These are phyloP conservation scores for Trypanosoma caninum DNA, from an alignment of 208 protist species.

Conservation along the genomic window DNA sequence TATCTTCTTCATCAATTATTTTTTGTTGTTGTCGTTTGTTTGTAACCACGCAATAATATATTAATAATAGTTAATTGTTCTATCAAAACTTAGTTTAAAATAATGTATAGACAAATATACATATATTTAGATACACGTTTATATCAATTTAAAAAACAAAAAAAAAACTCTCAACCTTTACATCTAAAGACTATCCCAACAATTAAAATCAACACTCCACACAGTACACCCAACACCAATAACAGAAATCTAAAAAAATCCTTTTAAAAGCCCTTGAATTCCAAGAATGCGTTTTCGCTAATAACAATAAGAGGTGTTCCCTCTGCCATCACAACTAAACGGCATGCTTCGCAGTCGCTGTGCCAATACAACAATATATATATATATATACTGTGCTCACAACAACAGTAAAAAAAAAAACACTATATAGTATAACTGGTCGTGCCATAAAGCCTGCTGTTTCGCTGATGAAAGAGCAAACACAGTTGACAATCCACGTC, in stretches of 20 bases:
- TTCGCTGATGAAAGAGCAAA: conserved; percentile 42
- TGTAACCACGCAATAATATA: too few species aligned
- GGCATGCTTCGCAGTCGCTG: conserved; percentile 33
- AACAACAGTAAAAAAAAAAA: conserved; percentile 32
- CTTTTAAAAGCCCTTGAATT: conserved; percentile 40
- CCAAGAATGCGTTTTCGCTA: conserved; percentile 47
- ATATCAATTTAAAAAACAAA: too few species aligned
- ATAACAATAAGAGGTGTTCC: conserved; percentile 70
- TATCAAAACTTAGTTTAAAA: too few species aligned
- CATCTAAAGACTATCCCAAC: conserved; percentile 17
- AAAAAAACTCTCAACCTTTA: conserved; percentile 1
- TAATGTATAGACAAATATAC: too few species aligned
- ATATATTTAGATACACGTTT: too few species aligned
- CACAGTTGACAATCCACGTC: conserved; percentile 30
- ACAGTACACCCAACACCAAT: conserved; percentile 6
- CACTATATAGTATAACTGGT: conserved; percentile 34
- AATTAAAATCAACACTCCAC: conserved; percentile 19
- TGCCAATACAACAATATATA: conserved; percentile 55
- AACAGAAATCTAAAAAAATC: conserved; percentile 31
- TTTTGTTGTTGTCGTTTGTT: too few species aligned
- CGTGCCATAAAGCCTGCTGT: conserved; percentile 45
- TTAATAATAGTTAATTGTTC: too few species aligned
- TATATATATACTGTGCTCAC: conserved; percentile 40
- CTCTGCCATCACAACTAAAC: conserved; percentile 52
- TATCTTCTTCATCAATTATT: background rate